Conservation (phyloP, 2,329 filamentous ascomycete species). For the Dothidotthia symphoricarpi region DNA sequence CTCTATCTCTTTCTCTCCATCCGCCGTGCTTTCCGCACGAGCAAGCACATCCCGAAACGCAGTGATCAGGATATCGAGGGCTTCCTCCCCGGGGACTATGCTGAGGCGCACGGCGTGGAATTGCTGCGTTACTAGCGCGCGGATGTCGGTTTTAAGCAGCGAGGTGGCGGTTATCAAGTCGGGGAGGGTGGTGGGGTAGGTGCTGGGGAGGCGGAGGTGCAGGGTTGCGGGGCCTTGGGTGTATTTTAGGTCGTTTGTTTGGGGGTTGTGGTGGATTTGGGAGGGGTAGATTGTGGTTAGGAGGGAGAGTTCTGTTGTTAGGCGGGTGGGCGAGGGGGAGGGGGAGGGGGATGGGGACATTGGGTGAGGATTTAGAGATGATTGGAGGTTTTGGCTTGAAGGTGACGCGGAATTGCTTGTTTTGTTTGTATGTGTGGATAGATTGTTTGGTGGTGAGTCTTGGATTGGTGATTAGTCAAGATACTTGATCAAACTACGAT, state of each 20-base stretch:
- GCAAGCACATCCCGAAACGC: too few relatives aligned
- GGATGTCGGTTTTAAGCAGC: constrained; percentile 38
- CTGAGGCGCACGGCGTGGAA: constrained; percentile 23
- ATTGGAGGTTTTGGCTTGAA: too few relatives aligned
- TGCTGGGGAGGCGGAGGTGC: constrained; percentile 41
- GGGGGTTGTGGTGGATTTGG: constrained; percentile 36
- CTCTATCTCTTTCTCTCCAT: too few relatives aligned
- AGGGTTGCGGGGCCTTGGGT: constrained; percentile 26
- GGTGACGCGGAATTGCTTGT: too few relatives aligned
- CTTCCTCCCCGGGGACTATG: constrained; percentile 43
- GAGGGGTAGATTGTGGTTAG: constrained; percentile 48
- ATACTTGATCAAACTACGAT: too few relatives aligned
- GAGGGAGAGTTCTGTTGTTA: constrained; percentile 43
- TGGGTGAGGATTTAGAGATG: too few relatives aligned
- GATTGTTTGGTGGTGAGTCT: too few relatives aligned
- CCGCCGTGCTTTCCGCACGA: too few relatives aligned
- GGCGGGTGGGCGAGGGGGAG: constrained; percentile 14
- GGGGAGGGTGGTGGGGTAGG: constrained; percentile 41
- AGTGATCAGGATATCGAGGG: constrained; percentile 45
- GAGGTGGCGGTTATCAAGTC: constrained; percentile 42
- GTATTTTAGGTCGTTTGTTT: constrained; percentile 43
- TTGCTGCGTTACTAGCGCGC: constrained; percentile 30
- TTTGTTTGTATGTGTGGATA: too few relatives aligned
- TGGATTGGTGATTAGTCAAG: too few relatives aligned
- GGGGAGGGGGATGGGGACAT: too few relatives aligned